Evolutionary conservation across 768 basidiomycete species (phyloP), one percentile per base, ranked within the genome.

Genomic region (Mycena alexandri): DNA sequence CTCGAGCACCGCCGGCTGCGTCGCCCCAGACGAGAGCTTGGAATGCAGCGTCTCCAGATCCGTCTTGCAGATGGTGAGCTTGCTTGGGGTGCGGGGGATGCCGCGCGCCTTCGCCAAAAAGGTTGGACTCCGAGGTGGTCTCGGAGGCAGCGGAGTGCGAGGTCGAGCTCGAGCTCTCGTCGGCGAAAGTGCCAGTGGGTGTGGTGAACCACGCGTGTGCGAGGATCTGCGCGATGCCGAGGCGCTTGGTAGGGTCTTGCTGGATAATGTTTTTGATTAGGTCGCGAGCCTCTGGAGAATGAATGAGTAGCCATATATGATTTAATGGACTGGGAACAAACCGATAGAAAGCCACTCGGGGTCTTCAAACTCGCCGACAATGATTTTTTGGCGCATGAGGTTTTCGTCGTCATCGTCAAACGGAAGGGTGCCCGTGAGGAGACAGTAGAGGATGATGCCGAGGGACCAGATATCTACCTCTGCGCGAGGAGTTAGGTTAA

Each of bases 391-490:
- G 68, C 90, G 90, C 94, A 97, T 97, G 14, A 91, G 76, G 44
- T 79, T 78, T 79, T 95, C 94, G 75, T 96, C 91, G 63, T 96
- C 95, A 71, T 96, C 93, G 72, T 96, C 94, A 73, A 95, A 96
- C 2, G 95, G 95, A 19, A 96, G 80, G 11, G 93, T 93, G 9
- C 96, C 96, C 0, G 94, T 95, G 48, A 98, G 84, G 36, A 98
- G 85, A 57, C 90, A 92, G 75, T 96, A 97, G 14, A 98, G 82
- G 58, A 98, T 98, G 68, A 98, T 87, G 0, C 96, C 96, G 55
- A 97, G 83, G 6, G 96, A 98, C 96, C 96, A 98, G 38, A 96
- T 84, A 75, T 98, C 96, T 52, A 97, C 95, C 86, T 98, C 96
- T 93, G 79, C 13, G 48, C n/a, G 42, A 46, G 14, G 58, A n/a